Percentiles rank a stretch among this genome's conserved stretches.
phyloP scores from a whole-genome alignment of 2,329 filamentous ascomycete species.

The Microascus cirrosus region DNA sequence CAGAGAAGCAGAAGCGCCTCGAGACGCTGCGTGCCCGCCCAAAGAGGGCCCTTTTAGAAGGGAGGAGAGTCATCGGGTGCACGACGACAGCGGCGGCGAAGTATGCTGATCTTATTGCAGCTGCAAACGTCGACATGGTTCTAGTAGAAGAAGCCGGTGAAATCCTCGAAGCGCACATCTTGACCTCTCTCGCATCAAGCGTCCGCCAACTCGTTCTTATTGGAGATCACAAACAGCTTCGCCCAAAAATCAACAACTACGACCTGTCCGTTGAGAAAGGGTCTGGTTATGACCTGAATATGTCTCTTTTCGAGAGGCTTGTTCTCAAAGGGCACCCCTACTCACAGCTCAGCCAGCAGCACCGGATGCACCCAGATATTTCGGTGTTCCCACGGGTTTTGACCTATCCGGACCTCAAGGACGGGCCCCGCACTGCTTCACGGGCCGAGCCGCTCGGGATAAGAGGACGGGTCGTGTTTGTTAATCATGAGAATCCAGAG shows the following conservation, averaged over 20 bases:
- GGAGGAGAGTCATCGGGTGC: constrained; percentile 53
- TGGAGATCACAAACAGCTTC: constrained; percentile 63
- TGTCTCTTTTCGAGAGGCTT: constrained; percentile 59
- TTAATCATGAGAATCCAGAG: constrained; percentile 52
- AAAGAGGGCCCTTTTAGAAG: constrained; percentile 30
- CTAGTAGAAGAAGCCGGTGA: constrained; percentile 66
- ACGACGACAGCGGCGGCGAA: constrained; percentile 63
- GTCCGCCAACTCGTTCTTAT: constrained; percentile 58
- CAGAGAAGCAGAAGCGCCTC: constrained; percentile 27
- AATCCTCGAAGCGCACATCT: constrained; percentile 47
- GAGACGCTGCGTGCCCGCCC: constrained; percentile 30
- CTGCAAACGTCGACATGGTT: constrained; percentile 45
- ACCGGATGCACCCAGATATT: constrained; percentile 60
- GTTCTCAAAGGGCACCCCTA: constrained; percentile 43
- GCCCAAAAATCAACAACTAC: constrained; percentile 55
- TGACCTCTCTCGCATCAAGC: constrained; percentile 43
- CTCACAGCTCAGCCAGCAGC: constrained; percentile 46
- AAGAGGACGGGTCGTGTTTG: constrained; percentile 48
- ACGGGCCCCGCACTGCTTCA: constrained; percentile 36
- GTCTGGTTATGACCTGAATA: constrained; percentile 30
- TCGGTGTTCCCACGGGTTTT: constrained; percentile 44
- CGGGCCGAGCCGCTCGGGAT: constrained; percentile 44
- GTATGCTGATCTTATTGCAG: constrained; percentile 39
- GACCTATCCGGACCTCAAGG: constrained; percentile 50
- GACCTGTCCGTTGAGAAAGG: constrained; percentile 41